phyloP scores from a whole-genome alignment of 352 stramenopile genomes.

The Pythium monospermum region DNA sequence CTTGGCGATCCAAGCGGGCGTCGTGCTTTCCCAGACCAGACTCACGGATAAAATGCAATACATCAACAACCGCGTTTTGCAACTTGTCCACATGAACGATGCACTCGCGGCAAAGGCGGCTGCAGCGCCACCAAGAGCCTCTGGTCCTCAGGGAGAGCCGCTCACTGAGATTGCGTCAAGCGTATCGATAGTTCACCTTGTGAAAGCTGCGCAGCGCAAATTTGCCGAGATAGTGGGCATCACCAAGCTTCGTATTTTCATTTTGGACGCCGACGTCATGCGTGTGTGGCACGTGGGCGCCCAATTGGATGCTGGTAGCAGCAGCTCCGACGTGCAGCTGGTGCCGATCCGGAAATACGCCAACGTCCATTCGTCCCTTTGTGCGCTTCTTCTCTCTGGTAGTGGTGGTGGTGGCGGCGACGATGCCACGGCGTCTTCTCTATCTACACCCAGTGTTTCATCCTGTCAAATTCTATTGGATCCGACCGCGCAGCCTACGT shows the following conservation, averaged over 20 bases:
- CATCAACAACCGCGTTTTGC: conserved; percentile 52
- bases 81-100: conserved; percentile 40
- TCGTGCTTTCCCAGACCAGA: conserved; percentile 47
- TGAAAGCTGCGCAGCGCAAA: conserved; percentile 44
- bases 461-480: conserved; percentile 34
- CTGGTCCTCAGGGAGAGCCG: too few species aligned
- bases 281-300: conserved; percentile 53
- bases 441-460: background rate
- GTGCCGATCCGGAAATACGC: conserved; percentile 55
- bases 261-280: conserved; percentile 42
- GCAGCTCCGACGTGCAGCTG: conserved; percentile 14
- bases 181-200: conserved; percentile 43
- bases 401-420: background rate
- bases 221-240: conserved; percentile 55
- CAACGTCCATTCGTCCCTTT: conserved; percentile 55
- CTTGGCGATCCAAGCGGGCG: conserved; percentile 52
- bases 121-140: too few species aligned
- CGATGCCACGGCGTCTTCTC: background rate
- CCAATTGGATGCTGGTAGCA: conserved; percentile 14
- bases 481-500: conserved; percentile 41
- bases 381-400: conserved; percentile 28
- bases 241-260: conserved; percentile 62
- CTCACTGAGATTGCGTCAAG: background rate
- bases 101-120: conserved; percentile 36
- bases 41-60: conserved; percentile 45